Conservation (phyloP, 768 basidiomycete species). For the Russula foetens region DNA sequence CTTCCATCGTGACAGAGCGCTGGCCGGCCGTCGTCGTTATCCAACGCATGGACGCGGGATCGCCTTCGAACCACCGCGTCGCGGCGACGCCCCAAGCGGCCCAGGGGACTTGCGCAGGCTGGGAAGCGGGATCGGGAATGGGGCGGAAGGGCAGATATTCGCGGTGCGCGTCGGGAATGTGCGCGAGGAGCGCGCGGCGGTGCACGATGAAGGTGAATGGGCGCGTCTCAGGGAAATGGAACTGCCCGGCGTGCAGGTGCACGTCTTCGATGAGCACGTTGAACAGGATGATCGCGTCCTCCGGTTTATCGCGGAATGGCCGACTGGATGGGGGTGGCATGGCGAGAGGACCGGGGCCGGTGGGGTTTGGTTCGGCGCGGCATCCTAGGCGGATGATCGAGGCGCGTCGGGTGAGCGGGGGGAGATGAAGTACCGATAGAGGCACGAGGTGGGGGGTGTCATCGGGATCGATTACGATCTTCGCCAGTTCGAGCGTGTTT, state of each 20-base stretch:
- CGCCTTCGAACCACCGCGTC: slow-evolving; percentile 24
- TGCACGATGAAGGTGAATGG: slow-evolving; percentile 23
- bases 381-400: slow-evolving; percentile 23
- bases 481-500: slow-evolving; percentile 21
- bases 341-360: background rate
- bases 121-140: background rate
- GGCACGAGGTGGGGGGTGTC: slow-evolving; percentile 5
- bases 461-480: slow-evolving; percentile 5
- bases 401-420: slow-evolving; percentile 10
- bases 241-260: background rate
- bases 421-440: slow-evolving; percentile 20
- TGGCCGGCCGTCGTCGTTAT: slow-evolving; percentile 29
- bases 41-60: slow-evolving; percentile 23
- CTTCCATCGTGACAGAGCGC: slow-evolving; percentile 20
- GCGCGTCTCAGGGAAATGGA: slow-evolving; percentile 9
- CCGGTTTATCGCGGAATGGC: slow-evolving; percentile 22
- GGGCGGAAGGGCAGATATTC: slow-evolving; percentile 1
- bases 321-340: background rate
- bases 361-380: slow-evolving; percentile 25
- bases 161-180: background rate
- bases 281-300: slow-evolving; percentile 23
- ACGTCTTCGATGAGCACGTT: slow-evolving; percentile 17
- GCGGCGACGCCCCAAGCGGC: slow-evolving; percentile 21
- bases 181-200: slow-evolving; percentile 19
- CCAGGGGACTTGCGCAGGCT: slow-evolving; percentile 17